Evolutionary conservation across 176 grass and related monocot species (phyloP), one percentile per base, ranked within the genome.

Genomic region (Triticum timopheevii): DNA sequence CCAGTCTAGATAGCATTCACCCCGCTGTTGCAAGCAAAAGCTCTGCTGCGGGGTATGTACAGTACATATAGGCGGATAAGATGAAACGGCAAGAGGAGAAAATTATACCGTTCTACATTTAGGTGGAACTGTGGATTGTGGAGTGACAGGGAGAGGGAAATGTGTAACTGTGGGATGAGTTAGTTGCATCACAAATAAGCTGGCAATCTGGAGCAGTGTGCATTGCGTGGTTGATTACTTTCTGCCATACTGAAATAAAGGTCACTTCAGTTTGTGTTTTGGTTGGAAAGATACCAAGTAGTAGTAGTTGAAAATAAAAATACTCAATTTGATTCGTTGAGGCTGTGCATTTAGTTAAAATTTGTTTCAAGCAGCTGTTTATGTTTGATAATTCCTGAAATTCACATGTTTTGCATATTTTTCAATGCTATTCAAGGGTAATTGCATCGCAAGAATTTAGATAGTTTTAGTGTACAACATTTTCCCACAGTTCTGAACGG

Each of bases 1-100:
- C 45, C 42, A 65, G 67, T 78, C 27, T 49, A 56, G 33, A 54
- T 76, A 83, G 82, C 76, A 88, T 61, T 79, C 85, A 76, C 78
- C 73, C 63, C 85, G 76, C 80, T 78, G 81, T 71, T 82, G 45
- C 80, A 82, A 77, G 70, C 36, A 80, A 83, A 87, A 85, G 79
- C 84, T 88, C 79, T 50, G 62, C 91, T 85, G 83, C 78, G 79
- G 73, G 76, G 76, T 70, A 45, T 92, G 91, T 93, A 91, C 81
- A 93, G 89, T 82, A 77, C 76, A 83, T 78, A 78, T 83, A 85
- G 74, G 80, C 15, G 47, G 25, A 76, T 82, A 38, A 40, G 58
- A 79, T 90, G 58, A 79, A 86, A 82, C 78, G 86, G 50, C 68
- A 34, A 40, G 24, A 92, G 64, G 59, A 82, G n/a, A 42, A 90